Evolutionary conservation across 2,329 filamentous ascomycete species (phyloP).

Genomic region (Colletotrichum cereale): DNA sequence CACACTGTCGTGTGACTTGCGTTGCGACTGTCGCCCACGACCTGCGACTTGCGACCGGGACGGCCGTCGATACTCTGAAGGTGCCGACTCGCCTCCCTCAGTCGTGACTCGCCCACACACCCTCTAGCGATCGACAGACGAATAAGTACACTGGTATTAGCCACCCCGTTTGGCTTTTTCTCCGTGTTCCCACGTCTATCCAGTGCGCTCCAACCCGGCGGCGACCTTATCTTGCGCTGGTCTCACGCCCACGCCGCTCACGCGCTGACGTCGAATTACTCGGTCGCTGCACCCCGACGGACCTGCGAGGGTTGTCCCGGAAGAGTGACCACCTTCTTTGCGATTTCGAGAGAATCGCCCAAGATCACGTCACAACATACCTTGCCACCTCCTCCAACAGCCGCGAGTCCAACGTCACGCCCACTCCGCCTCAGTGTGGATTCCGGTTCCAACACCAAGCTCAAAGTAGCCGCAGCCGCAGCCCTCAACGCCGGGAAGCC

Average conservation of each 20-base stretch:
- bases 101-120: conserved; percentile 19
- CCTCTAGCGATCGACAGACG: not conserved
- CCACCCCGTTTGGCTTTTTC: conserved; percentile 14
- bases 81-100: conserved; percentile 12
- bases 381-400: conserved; percentile 1
- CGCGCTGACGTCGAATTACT: conserved; percentile 30
- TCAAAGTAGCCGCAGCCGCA: not conserved
- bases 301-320: conserved; percentile 35
- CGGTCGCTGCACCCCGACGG: conserved; percentile 26
- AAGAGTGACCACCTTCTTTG: conserved; percentile 4
- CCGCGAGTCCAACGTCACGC: conserved; percentile 15
- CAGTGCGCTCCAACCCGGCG: conserved; percentile 19
- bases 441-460: conserved; percentile 17
- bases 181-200: conserved; percentile 11
- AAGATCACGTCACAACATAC: conserved; percentile 38
- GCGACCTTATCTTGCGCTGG: not conserved
- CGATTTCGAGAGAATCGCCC: conserved; percentile 35
- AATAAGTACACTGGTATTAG: conserved; percentile 1
- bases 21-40: not conserved
- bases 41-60: conserved; percentile 17
- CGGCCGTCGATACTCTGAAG: not conserved
- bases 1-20: not conserved
- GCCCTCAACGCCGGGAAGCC: conserved; percentile 16
- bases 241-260: not conserved
- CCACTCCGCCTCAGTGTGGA: not conserved